A percentile compares a stretch with the other conserved stretches of the same genome.
These are phyloP conservation scores for Candida boleticola DNA, from an alignment of 805 yeast species.

Conservation along the genomic window DNA sequence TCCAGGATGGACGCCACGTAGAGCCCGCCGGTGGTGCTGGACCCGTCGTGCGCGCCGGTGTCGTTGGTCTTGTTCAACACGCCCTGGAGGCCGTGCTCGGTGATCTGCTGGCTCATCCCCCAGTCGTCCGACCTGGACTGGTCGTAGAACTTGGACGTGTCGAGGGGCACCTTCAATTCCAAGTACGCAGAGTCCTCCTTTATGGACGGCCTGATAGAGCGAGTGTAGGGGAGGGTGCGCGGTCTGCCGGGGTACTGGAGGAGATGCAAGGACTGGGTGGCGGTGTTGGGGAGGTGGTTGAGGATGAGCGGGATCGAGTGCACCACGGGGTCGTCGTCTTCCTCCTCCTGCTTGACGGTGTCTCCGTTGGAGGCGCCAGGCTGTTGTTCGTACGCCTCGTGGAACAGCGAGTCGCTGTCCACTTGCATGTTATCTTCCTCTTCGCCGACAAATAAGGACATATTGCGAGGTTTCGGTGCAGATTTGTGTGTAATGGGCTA, in stretches of 20 bases:
- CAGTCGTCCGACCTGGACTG: slow-evolving; percentile 60
- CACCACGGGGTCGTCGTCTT: slow-evolving; percentile 36
- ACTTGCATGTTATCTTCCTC: slow-evolving; percentile 21
- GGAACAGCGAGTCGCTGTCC: slow-evolving; percentile 10
- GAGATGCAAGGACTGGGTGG: slow-evolving; percentile 31
- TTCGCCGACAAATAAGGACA: slow-evolving; percentile 18
- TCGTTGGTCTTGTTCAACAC: slow-evolving; percentile 54
- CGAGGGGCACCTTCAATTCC: slow-evolving; percentile 76
- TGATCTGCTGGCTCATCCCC: slow-evolving; percentile 46
- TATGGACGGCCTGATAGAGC: slow-evolving; percentile 43
- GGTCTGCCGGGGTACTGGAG: slow-evolving; percentile 57
- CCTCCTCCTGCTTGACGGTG: slow-evolving; percentile 1
- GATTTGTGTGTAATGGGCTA: background rate
- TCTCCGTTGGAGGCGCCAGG: background rate
- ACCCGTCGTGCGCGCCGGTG: background rate
- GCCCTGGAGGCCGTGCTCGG: slow-evolving; percentile 67
- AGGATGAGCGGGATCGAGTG: slow-evolving; percentile 37
- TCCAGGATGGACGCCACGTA: slow-evolving; percentile 32
- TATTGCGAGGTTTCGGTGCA: background rate
- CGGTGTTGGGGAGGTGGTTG: slow-evolving; percentile 20
- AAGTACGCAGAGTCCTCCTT: slow-evolving; percentile 63
- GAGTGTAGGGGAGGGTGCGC: slow-evolving; percentile 31
- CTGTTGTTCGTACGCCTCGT: slow-evolving; percentile 8
- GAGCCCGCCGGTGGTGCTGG: background rate
- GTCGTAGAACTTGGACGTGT: slow-evolving; percentile 67